Conservation (phyloP, 345 rosid genomes). For the Aquilaria yunnanensis region DNA sequence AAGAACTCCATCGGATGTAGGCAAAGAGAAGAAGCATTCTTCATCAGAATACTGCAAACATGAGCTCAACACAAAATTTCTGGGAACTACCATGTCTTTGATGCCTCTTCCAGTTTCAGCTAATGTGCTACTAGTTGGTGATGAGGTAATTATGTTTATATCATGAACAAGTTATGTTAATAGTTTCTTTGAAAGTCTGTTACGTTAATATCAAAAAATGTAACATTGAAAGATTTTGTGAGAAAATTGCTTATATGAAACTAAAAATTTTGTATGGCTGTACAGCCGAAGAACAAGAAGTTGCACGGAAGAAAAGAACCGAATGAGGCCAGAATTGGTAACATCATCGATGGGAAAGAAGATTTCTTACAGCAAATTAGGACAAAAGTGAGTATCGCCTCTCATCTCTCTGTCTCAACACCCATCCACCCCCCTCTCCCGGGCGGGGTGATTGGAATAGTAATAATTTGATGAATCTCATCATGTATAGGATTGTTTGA, state of each 20-base stretch:
- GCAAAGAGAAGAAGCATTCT: constrained; percentile 13
- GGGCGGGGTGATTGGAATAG: too few species aligned
- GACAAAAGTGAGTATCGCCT: constrained; percentile 53
- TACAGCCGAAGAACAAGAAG: constrained; percentile 38
- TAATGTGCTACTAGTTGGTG: constrained; percentile 24
- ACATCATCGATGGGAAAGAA: constrained; percentile 42
- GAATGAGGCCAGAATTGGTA: constrained; percentile 20
- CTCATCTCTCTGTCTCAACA: background rate
- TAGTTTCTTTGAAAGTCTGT: too few species aligned
- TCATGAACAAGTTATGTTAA: background rate
- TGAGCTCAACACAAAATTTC: constrained; percentile 27
- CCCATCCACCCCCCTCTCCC: too few species aligned
- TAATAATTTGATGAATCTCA: background rate
- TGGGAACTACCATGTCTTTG: constrained; percentile 22
- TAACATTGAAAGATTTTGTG: background rate
- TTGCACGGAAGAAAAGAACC: constrained; percentile 32
- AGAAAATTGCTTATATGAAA: background rate
- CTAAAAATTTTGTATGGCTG: constrained; percentile 13
- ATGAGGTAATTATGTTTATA: constrained; percentile 24
- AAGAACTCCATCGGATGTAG: background rate
- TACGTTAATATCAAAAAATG: too few species aligned
- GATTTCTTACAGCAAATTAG: constrained; percentile 86
- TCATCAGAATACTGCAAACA: constrained; percentile 24
- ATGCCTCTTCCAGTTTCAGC: constrained; percentile 30
- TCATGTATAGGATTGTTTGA: too few species aligned